Evolutionary conservation across 352 stramenopile species (phyloP), one percentile per base, ranked within the genome.

Genomic region (Phytophthora aleatoria): DNA sequence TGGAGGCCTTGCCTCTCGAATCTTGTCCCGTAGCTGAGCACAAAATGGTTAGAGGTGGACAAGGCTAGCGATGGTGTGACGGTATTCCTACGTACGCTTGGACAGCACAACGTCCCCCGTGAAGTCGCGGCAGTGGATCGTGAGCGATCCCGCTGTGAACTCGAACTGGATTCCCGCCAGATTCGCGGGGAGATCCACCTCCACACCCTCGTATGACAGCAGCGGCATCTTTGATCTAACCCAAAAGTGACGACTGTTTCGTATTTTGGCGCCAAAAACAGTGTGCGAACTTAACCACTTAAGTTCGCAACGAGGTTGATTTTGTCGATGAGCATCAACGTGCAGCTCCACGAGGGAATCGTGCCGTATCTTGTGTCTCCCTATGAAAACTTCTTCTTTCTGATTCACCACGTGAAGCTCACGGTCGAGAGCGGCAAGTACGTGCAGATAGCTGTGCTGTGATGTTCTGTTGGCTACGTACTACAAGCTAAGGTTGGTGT

Each of bases 361-460:
- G 73, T 82, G 71, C 85, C 85, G 65, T 90, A 85, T 48, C 72
- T 92, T 45, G 85, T 94, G 63, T 94, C 85, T 53, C 85, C 85
- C 10, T 90, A 84, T 61, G 85, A 92, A 53, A 82, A 67, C 59
- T 90, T 91, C 64, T 89, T 91, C 80, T 92, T 94, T 66, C 47
- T 83, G 26, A 79, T 94, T 50, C 70, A 83, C 42, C 74, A 75
- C 73, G 73, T 90, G 27, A 88, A 87, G 72, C 82, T 94, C 53
- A 77, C 69, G 8, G 85, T 92, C 49, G 81, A 92, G 60, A 94
- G 85, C 52, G 83, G 85, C 74, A 94, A 85, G 85, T 94, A 67
- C 59, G 81, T 66, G 1, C 48, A 43, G 7, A 12, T 10, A n/a
- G 8, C 42, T 5, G n/a, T 45, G 15, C 9, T 15, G 9, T 11